Conservation (phyloP, 306 rosid species). For the Corylus avellana region DNA sequence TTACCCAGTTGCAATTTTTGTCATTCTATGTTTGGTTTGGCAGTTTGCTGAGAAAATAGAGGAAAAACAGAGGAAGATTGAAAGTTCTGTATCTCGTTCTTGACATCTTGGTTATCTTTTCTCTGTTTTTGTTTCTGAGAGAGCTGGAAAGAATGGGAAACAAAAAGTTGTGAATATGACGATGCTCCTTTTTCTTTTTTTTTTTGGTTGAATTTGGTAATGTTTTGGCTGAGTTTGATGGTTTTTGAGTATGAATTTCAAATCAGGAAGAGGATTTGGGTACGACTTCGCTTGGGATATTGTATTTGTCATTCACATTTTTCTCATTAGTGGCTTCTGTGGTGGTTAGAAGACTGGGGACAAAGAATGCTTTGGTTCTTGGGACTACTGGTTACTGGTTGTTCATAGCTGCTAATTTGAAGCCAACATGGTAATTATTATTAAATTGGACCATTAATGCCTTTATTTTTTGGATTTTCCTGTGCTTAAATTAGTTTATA, state of each 20-base stretch:
- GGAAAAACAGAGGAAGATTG: background rate
- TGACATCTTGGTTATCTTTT: background rate
- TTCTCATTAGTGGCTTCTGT: slow-evolving; percentile 81
- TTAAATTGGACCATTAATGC: background rate
- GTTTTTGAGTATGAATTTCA: slow-evolving; percentile 25
- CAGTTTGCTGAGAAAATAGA: background rate
- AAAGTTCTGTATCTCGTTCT: too few relatives aligned
- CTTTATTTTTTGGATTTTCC: background rate
- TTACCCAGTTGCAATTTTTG: background rate
- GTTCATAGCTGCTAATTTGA: slow-evolving; percentile 87
- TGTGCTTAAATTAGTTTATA: background rate
- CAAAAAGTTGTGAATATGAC: background rate
- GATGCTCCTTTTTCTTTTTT: background rate
- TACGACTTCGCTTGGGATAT: slow-evolving; percentile 76
- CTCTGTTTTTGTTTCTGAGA: background rate
- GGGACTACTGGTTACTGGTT: slow-evolving; percentile 88
- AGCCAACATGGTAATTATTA: slow-evolving; percentile 65
- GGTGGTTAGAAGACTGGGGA: slow-evolving; percentile 72
- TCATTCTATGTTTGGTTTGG: background rate
- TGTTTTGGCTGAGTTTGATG: background rate
- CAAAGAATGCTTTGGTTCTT: slow-evolving; percentile 78
- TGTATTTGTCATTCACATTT: slow-evolving; percentile 76
- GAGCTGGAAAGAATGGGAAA: background rate
- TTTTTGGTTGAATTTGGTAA: background rate
- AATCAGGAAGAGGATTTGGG: slow-evolving; percentile 83